Conservation (phyloP, 108 stramenopile species). For the Mayamaea pseudoterrestris region DNA sequence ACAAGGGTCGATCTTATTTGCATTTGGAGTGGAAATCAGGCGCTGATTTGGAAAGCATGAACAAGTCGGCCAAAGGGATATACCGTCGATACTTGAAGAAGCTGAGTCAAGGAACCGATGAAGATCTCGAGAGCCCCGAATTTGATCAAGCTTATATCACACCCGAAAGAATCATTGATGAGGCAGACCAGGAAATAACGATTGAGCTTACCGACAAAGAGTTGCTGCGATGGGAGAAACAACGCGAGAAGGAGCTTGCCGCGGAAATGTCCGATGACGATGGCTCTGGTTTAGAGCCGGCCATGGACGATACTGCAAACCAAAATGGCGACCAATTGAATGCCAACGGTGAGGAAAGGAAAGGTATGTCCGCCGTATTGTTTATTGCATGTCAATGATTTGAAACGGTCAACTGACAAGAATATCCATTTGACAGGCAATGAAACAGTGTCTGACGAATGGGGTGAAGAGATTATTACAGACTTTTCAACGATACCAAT, state of each 20-base stretch:
- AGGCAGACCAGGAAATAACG: slow-evolving; percentile 72
- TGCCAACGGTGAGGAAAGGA: slow-evolving; percentile 14
- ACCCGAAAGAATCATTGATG: slow-evolving; percentile 80
- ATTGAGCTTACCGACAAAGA: slow-evolving; percentile 74
- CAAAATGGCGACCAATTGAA: slow-evolving; percentile 11
- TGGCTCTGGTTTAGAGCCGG: too few relatives aligned
- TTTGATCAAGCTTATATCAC: slow-evolving; percentile 69
- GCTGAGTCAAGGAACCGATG: slow-evolving; percentile 52
- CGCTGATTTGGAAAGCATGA: slow-evolving; percentile 76
- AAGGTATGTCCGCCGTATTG: slow-evolving; percentile 2
- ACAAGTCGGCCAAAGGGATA: slow-evolving; percentile 71
- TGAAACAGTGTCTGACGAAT: slow-evolving; percentile 9
- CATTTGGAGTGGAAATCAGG: slow-evolving; percentile 84
- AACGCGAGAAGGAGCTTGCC: slow-evolving; percentile 56
- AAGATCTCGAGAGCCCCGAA: slow-evolving; percentile 75
- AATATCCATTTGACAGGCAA: too few relatives aligned
- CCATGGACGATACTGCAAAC: slow-evolving; percentile 14
- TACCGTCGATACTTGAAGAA: slow-evolving; percentile 84
- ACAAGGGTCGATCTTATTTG: slow-evolving; percentile 86
- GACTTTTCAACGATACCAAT: slow-evolving; percentile 43
- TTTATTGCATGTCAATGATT: background rate
- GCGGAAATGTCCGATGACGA: slow-evolving; percentile 25
- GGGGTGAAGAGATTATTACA: slow-evolving; percentile 33
- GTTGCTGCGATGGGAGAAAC: slow-evolving; percentile 67
- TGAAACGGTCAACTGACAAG: too few relatives aligned